Evolutionary conservation across 495 filamentous ascomycete species (phyloP).

Genomic region (Tuber indicum): DNA sequence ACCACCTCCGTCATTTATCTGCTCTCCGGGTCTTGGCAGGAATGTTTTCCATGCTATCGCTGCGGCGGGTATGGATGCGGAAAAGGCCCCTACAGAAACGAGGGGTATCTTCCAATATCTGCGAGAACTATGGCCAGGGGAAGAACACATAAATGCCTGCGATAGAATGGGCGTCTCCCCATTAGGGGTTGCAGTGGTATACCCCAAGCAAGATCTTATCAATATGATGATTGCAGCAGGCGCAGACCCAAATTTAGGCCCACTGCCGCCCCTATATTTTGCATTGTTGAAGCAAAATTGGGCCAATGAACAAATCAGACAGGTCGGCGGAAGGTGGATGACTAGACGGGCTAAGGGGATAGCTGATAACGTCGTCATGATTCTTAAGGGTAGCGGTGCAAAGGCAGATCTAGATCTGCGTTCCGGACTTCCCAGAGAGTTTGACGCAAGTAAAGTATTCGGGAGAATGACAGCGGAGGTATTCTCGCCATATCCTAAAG

Average conservation of each 20-base stretch:
- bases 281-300: not conserved
- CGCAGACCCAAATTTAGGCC: not conserved
- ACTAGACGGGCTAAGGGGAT: not conserved
- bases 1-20: not conserved
- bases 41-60: not conserved
- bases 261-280: not conserved
- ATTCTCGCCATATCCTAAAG: not conserved
- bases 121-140: not conserved
- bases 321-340: slow-evolving; percentile 1
- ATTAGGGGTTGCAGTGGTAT: not conserved
- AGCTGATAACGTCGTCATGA: not conserved
- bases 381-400: not conserved
- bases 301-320: not conserved
- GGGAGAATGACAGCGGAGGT: not conserved
- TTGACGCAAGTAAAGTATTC: not conserved
- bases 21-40: not conserved
- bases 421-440: not conserved
- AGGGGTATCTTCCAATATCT: not conserved
- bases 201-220: not conserved
- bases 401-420: not conserved
- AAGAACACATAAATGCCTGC: not conserved
- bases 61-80: not conserved
- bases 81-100: not conserved
- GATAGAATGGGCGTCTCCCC: not conserved
- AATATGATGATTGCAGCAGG: slow-evolving; percentile 3